These are phyloP conservation scores for Cystobasidiaceae sp. DNA, from an alignment of 1,284 basidiomycete species.

Conservation along the genomic window DNA sequence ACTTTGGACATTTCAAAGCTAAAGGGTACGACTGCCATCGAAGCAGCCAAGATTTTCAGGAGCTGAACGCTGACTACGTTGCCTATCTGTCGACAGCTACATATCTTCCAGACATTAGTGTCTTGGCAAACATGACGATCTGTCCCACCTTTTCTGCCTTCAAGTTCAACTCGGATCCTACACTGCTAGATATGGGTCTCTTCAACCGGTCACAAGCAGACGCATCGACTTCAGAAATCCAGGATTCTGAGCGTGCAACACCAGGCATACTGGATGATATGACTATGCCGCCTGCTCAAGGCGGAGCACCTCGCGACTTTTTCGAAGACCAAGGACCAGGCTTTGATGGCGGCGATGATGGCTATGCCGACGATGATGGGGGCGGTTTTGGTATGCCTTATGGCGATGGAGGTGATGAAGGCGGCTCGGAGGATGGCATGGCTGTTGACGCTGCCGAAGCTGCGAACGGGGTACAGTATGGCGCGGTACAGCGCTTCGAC, in stretches of 20 bases:
- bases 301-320: conserved; percentile 46
- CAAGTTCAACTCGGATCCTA: conserved; percentile 64
- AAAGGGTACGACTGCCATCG: conserved; percentile 46
- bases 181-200: conserved; percentile 26
- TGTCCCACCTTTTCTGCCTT: conserved; percentile 73
- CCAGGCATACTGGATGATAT: neutral
- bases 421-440: conserved; percentile 39
- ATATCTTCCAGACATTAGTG: conserved; percentile 64
- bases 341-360: conserved; percentile 44
- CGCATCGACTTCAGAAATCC: conserved; percentile 25
- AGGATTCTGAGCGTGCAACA: neutral
- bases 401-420: conserved; percentile 43
- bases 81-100: conserved; percentile 44
- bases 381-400: conserved; percentile 50
- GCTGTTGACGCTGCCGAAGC: conserved; percentile 49
- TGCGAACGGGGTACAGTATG: conserved; percentile 39
- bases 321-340: conserved; percentile 49
- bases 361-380: conserved; percentile 40
- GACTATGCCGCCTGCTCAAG: conserved; percentile 47
- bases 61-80: conserved; percentile 23
- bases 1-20: conserved; percentile 46
- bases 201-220: conserved; percentile 6
- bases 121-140: conserved; percentile 64
- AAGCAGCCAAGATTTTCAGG: no score
- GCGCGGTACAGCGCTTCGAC: conserved; percentile 67